Base-by-base conservation (phyloP, 257 asterid genomes). In the Nicotiana otophora region DNA sequence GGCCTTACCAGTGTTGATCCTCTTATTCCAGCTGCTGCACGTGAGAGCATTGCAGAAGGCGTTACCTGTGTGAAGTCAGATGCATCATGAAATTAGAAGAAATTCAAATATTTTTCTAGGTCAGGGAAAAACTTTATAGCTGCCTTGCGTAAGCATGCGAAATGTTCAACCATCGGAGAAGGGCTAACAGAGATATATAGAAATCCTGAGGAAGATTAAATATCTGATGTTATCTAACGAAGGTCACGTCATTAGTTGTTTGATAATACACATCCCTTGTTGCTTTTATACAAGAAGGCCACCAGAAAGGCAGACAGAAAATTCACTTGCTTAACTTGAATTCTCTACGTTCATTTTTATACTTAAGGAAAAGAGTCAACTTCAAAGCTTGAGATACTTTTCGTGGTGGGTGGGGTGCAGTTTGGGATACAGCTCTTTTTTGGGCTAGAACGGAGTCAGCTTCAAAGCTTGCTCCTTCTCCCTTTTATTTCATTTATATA, bases 21-120 rank as follows among this genome's bases (percentile, higher is more conserved):
- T 89, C 99, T 87, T 83, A 96, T 96, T 81, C 99, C 99, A 82
- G 99, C 98, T 14, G 98, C 98, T 33, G 98, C 86, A 67, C 99
- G 98, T 11, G 99, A 93, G 72, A 96, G 92, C 94, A 94, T 85
- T 55, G 98, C 99, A 88, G 90, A 92, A 4, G 97, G 99, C 17
- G 99, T 96, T 86, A 96, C 98, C 99, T 96, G 92, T 81, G 65
- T 61, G 81, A 63, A 82, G 74, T 61, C 55, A 23, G 75, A 81
- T 79, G 62, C 61, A 65, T 28, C 62, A 83, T 64, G 84, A 76
- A 53, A 53, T 11, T 10, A 42, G 48, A 42, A 42, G 48, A 42
- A 42, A 42, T 42, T 42, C 48, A 42, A 42, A 42, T 42, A 42
- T 42, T 42, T 42, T 42, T 42, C 11, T 8, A 42, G 48, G 48